phyloP scores from a whole-genome alignment of 306 rosid genomes.

The Quercus parvula region DNA sequence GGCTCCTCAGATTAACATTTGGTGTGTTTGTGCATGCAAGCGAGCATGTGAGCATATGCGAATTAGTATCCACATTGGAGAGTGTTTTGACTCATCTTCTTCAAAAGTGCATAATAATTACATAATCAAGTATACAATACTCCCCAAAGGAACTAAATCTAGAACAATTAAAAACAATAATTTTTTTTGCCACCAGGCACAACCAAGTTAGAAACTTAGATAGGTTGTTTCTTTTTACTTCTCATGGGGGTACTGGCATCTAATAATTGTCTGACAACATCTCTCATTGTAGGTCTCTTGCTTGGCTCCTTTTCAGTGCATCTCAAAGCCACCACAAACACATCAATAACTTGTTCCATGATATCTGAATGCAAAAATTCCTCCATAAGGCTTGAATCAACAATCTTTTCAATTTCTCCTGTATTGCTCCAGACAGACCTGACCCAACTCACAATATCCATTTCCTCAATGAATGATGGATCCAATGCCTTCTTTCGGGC shows the following conservation, averaged over 20 bases:
- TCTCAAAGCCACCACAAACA: conserved; percentile 53
- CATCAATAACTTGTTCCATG: conserved; percentile 41
- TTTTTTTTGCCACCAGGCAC: background rate
- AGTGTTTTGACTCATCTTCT: background rate
- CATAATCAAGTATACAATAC: background rate
- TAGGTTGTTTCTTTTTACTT: conserved; percentile 13
- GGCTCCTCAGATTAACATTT: too few species aligned
- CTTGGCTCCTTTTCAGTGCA: conserved; percentile 59
- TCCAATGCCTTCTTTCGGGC: conserved; percentile 62
- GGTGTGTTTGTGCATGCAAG: too few species aligned
- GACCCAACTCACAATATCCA: conserved; percentile 52
- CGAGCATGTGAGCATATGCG: too few species aligned
- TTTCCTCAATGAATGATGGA: conserved; percentile 43
- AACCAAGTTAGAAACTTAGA: background rate
- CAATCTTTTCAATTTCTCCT: conserved; percentile 39
- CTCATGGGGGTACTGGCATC: conserved; percentile 27
- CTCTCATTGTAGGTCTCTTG: conserved; percentile 61
- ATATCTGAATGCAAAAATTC: conserved; percentile 40
- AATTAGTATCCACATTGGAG: too few species aligned
- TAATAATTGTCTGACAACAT: conserved; percentile 40
- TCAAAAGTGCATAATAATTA: background rate
- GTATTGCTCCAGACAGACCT: conserved; percentile 43
- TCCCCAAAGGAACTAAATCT: background rate
- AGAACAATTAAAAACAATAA: background rate
- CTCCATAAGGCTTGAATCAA: conserved; percentile 47